phyloP scores from a whole-genome alignment of 2,329 filamentous ascomycete genomes.

The Didymella segeticola region DNA sequence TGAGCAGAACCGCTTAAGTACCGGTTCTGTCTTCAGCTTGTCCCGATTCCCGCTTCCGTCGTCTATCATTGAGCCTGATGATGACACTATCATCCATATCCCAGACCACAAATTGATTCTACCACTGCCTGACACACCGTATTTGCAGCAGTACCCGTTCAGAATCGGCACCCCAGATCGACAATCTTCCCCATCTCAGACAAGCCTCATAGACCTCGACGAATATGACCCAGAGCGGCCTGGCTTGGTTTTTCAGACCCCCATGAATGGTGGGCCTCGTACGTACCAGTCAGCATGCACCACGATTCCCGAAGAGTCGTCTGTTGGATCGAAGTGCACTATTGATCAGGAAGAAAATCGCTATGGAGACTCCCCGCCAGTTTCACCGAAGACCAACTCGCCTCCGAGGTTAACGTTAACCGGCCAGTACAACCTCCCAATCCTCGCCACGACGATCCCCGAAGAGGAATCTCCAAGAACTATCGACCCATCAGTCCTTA shows the following conservation, averaged over 20 bases:
- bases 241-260: slow-evolving; percentile 28
- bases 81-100: slow-evolving; percentile 60
- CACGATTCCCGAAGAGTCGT: slow-evolving; percentile 35
- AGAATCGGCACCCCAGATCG: slow-evolving; percentile 17
- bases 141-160: slow-evolving; percentile 33
- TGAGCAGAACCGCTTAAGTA: slow-evolving; percentile 34
- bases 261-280: slow-evolving; percentile 17
- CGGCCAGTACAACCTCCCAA: slow-evolving; percentile 30
- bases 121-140: slow-evolving; percentile 20
- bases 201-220: slow-evolving; percentile 23
- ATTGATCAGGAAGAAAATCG: slow-evolving; percentile 13
- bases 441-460: slow-evolving; percentile 41
- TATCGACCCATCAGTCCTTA: slow-evolving; percentile 37
- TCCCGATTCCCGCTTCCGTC: slow-evolving; percentile 72
- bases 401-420: slow-evolving; percentile 23
- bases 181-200: slow-evolving; percentile 13
- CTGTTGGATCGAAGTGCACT: slow-evolving; percentile 21
- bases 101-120: slow-evolving; percentile 11
- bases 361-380: slow-evolving; percentile 46
- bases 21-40: slow-evolving; percentile 44
- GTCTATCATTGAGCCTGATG: slow-evolving; percentile 78
- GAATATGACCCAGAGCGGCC: slow-evolving; percentile 32
- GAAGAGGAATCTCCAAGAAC: slow-evolving; percentile 30
- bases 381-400: slow-evolving; percentile 48
- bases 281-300: slow-evolving; percentile 35